These are phyloP conservation scores for Xylariaceae sp. DNA, from an alignment of 2,329 filamentous ascomycete species.

Conservation along the genomic window DNA sequence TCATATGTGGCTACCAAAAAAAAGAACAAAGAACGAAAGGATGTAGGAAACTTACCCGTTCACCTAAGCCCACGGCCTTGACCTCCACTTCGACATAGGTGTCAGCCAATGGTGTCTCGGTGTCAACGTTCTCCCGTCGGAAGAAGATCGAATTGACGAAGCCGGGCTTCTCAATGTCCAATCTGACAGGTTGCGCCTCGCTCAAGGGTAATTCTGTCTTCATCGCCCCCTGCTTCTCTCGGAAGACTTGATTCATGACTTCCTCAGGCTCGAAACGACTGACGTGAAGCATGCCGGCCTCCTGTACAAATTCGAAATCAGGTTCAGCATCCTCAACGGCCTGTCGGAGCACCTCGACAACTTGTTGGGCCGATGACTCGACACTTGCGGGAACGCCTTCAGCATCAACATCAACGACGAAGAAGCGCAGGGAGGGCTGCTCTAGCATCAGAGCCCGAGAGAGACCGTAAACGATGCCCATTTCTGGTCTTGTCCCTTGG, in stretches of 20 bases:
- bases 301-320: slow-evolving; percentile 14
- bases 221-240: slow-evolving; percentile 3
- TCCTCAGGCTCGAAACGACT: slow-evolving; percentile 16
- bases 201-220: not conserved
- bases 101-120: not conserved
- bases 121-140: not conserved
- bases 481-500: slow-evolving; percentile 5
- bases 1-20: too few relatives aligned
- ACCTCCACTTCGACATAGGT: slow-evolving; percentile 2
- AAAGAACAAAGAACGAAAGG: too few relatives aligned
- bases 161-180: slow-evolving; percentile 2
- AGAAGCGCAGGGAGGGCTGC: slow-evolving; percentile 18
- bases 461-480: slow-evolving; percentile 8
- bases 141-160: slow-evolving; percentile 16
- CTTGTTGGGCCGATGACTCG: not conserved
- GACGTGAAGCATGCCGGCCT: slow-evolving; percentile 5
- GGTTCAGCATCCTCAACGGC: not conserved
- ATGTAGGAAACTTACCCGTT: too few relatives aligned
- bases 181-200: not conserved
- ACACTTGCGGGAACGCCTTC: not conserved
- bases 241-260: slow-evolving; percentile 7
- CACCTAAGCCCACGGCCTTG: too few relatives aligned
- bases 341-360: slow-evolving; percentile 7
- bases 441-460: slow-evolving; percentile 16
- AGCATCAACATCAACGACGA: slow-evolving; percentile 14